phyloP scores from a whole-genome alignment of 1,139 yeast genomes.

The Candida smagusa region DNA sequence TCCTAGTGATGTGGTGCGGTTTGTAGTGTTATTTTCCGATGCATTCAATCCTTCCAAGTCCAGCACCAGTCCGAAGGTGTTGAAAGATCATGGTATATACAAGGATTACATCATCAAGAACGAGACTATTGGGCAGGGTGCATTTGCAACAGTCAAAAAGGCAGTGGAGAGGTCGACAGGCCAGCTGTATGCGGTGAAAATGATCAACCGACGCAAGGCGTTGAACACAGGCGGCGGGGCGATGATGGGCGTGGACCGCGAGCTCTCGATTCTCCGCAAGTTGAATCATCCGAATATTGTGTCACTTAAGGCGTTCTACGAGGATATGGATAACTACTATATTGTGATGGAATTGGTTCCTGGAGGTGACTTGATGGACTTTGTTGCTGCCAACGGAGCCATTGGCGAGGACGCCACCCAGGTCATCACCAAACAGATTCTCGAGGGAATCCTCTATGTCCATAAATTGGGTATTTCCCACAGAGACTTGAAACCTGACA shows the following conservation, averaged over 20 bases:
- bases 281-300: constrained; percentile 85
- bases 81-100: constrained; percentile 53
- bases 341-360: constrained; percentile 93
- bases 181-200: constrained; percentile 82
- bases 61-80: constrained; percentile 18
- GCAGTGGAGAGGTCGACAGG: constrained; percentile 87
- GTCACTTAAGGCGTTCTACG: constrained; percentile 75
- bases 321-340: constrained; percentile 76
- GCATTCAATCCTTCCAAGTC: constrained; percentile 35
- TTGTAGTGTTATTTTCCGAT: constrained; percentile 63
- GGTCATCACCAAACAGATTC: constrained; percentile 78
- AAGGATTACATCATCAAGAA: constrained; percentile 75
- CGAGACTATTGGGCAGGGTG: constrained; percentile 92
- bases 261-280: constrained; percentile 71
- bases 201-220: constrained; percentile 78
- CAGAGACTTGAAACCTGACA: constrained; percentile 90
- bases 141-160: constrained; percentile 91
- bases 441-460: constrained; percentile 82
- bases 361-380: constrained; percentile 98
- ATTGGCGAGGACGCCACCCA: constrained; percentile 88
- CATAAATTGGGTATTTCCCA: constrained; percentile 89
- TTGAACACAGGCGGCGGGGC: constrained; percentile 61
- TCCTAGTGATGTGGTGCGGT: constrained; percentile 67
- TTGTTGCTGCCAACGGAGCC: constrained; percentile 87
- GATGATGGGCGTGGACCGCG: constrained; percentile 73